Percentiles rank a stretch among this genome's conserved stretches.
Evolutionary conservation across 2,329 filamentous ascomycete genomes (phyloP).

Genomic region (Apiospora kogelbergensis): DNA sequence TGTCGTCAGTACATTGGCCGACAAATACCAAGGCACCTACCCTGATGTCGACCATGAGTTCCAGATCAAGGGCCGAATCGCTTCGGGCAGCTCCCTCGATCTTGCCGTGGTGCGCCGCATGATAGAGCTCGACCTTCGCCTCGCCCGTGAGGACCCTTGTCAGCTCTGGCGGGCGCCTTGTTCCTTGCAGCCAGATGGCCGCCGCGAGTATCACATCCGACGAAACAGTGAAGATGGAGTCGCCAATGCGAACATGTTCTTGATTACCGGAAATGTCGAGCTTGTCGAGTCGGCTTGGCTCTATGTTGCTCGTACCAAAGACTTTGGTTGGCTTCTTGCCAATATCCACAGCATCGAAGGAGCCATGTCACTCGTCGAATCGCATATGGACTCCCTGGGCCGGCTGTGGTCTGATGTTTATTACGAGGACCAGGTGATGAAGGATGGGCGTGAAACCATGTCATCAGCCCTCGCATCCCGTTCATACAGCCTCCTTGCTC

Average conservation of each 20-base stretch:
- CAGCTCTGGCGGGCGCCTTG: slow-evolving; percentile 17
- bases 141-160: slow-evolving; percentile 17
- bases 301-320: slow-evolving; percentile 15
- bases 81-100: slow-evolving; percentile 13
- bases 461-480: slow-evolving; percentile 13
- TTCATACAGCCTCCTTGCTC: slow-evolving; percentile 13
- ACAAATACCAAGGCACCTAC: slow-evolving; percentile 18
- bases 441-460: slow-evolving; percentile 17
- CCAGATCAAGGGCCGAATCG: slow-evolving; percentile 16
- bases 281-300: slow-evolving; percentile 15
- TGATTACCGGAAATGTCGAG: slow-evolving; percentile 17
- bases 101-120: slow-evolving; percentile 16
- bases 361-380: slow-evolving; percentile 10
- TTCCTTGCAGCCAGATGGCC: slow-evolving; percentile 14
- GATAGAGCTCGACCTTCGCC: slow-evolving; percentile 16
- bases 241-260: slow-evolving; percentile 17
- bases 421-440: slow-evolving; percentile 19
- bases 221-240: slow-evolving; percentile 14
- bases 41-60: slow-evolving; percentile 18
- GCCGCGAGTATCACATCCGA: slow-evolving; percentile 17
- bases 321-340: slow-evolving; percentile 13
- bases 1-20: slow-evolving; percentile 17
- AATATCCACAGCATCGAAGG: slow-evolving; percentile 12
- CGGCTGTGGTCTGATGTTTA: slow-evolving; percentile 17
- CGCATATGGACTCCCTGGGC: slow-evolving; percentile 11